Base-by-base conservation (phyloP, 1,284 basidiomycete genomes). In the Cronartium ribicola region DNA sequence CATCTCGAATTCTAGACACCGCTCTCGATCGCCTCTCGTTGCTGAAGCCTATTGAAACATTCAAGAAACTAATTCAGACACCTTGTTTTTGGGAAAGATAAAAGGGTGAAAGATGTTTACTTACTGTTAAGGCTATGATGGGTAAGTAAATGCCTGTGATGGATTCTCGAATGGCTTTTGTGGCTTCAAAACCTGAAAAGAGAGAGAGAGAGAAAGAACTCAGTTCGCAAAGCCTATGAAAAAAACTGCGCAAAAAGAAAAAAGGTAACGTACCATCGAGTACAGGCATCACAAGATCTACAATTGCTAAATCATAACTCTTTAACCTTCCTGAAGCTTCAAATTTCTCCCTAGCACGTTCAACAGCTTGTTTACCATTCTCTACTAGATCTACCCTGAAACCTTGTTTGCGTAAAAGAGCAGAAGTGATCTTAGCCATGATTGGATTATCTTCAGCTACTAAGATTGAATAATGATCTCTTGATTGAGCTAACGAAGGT, bases 381-480 rank as follows among this genome's bases (percentile, higher is more conserved):
- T 79, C 78, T 66, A 79, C 80, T 17, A 77, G 75, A 55, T 79
- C 77, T 4, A 67, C 46, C 70, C 76, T 77, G 76, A 80, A 80
- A 29, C 80, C 80, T 76, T 78, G 78, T 76, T 79, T 80, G 55
- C 78, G 78, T 64, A 80, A 77, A 65, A 78, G 78, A 76, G 78
- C 80, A 64, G 78, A 69, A 3, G 79, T 79, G 59, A 80, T 80
- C 75, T 79, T 79, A 5, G 78, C 78, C 46, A 80, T 80, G 75
- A 80, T 78, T 13, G 78, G 69, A 41, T 80, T 80, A 73, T 80
- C 80, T 67, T 80, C 80, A 2, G 80, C 80, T 4, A 80, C 76
- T 39, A 80, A 75, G 60, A 80, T 80, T 77, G 77, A 80, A 59
- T 79, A 78, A 59, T 80, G 78, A 63, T 80, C 79, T 55, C 78